These are phyloP conservation scores for Penicillium capsulatum DNA, from an alignment of 2,329 filamentous ascomycete species.

Conservation along the genomic window DNA sequence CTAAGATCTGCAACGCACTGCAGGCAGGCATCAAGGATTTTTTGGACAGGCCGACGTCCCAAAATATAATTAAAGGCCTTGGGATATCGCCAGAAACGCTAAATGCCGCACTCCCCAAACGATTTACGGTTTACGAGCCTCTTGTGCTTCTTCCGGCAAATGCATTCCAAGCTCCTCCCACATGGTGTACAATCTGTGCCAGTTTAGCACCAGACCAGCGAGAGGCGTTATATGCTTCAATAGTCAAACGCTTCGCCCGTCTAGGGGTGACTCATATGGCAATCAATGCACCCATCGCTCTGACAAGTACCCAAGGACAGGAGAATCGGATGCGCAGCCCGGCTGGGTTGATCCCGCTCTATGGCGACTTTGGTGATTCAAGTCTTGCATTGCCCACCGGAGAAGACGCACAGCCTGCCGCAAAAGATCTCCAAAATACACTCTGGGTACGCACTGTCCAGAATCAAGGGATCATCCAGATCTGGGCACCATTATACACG, in stretches of 20 bases:
- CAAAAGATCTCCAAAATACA: constrained; percentile 58
- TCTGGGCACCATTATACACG: constrained; percentile 83
- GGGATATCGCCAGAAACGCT: constrained; percentile 16
- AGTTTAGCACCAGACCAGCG: constrained; percentile 27
- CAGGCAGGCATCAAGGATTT: constrained; percentile 26
- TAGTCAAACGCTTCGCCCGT: constrained; percentile 39
- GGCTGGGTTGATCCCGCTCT: constrained; percentile 62
- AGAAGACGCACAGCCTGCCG: constrained; percentile 29
- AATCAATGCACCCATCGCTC: constrained; percentile 55
- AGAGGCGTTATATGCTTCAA: constrained; percentile 39
- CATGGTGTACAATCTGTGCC: constrained; percentile 29
- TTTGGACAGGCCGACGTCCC: constrained; percentile 21
- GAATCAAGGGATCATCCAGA: constrained; percentile 71
- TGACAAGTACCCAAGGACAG: constrained; percentile 25
- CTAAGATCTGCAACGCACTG: neutral
- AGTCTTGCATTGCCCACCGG: constrained; percentile 28
- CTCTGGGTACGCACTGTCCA: constrained; percentile 78
- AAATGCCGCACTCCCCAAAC: constrained; percentile 33
- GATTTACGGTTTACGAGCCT: constrained; percentile 55
- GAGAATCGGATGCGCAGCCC: constrained; percentile 74
- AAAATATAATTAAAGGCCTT: constrained; percentile 13
- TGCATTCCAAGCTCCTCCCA: constrained; percentile 37
- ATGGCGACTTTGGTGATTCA: constrained; percentile 65
- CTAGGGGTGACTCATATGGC: constrained; percentile 53
- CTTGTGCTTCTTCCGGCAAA: constrained; percentile 55